Evolutionary conservation across 345 rosid species (phyloP).

Genomic region (Citrus cavaleriei): DNA sequence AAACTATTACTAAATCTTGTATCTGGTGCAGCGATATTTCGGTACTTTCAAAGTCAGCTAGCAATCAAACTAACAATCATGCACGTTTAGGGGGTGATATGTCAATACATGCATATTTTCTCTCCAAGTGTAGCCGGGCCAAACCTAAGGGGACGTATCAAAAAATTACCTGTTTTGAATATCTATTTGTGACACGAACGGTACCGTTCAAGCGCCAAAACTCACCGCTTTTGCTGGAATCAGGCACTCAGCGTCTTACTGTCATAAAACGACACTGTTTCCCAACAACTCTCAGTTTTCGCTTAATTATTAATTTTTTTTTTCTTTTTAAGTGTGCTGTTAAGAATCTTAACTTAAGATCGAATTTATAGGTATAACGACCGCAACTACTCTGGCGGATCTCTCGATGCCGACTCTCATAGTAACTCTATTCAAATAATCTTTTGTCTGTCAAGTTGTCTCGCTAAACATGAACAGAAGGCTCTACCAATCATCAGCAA

Average conservation of each 20-base stretch:
- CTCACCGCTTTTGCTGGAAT: no score
- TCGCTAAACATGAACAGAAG: neutral
- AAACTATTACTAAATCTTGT: no score
- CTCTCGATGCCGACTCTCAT: constrained; percentile 27
- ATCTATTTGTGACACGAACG: neutral
- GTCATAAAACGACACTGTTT: no score
- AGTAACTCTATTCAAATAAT: neutral
- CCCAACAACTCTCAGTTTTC: neutral
- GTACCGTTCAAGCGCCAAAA: neutral
- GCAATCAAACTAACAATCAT: no score
- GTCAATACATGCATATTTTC: no score
- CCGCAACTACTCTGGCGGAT: constrained; percentile 44
- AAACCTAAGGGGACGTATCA: no score
- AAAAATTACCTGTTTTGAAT: no score
- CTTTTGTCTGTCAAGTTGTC: neutral
- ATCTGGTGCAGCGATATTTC: no score
- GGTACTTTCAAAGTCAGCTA: no score
- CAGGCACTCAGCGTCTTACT: no score
- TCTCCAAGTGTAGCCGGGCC: no score
- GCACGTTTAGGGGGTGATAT: no score
- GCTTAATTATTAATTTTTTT: neutral
- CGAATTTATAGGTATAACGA: neutral
- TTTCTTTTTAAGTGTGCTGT: neutral
- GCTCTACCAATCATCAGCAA: neutral
- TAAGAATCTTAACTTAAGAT: neutral